Percentiles rank a stretch among this genome's conserved stretches.
phyloP scores from a whole-genome alignment of 495 filamentous ascomycete species.

The Neurospora sp. region DNA sequence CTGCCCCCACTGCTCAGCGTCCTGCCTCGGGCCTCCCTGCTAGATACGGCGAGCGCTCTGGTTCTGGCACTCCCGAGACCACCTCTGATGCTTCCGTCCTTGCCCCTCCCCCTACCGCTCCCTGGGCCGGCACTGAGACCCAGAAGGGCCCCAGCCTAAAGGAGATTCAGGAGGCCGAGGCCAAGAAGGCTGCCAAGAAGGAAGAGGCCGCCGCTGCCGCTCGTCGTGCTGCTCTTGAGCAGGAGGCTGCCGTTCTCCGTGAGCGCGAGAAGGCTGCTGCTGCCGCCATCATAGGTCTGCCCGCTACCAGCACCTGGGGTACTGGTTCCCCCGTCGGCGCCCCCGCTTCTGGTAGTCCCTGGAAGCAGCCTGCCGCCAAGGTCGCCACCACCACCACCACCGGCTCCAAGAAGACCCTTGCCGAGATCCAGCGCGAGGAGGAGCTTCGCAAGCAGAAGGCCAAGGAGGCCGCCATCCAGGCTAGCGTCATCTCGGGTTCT shows the following conservation, averaged over 20 bases:
- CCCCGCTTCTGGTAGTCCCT: conserved; percentile 47
- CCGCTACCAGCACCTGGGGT: conserved; percentile 86
- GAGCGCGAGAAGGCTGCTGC: conserved; percentile 54
- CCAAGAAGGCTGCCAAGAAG: conserved; percentile 81
- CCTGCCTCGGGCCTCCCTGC: conserved; percentile 76
- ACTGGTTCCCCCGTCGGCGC: conserved; percentile 52
- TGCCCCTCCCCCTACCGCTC: conserved; percentile 61
- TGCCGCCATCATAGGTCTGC: conserved; percentile 60
- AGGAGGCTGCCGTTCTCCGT: conserved; percentile 52
- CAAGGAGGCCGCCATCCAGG: conserved; percentile 41
- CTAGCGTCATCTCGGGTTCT: conserved; percentile 37
- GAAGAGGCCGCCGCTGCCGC: conserved; percentile 76
- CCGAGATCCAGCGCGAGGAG: conserved; percentile 95
- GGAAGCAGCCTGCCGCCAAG: conserved; percentile 46
- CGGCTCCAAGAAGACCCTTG: conserved; percentile 73
- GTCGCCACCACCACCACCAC: conserved; percentile 23
- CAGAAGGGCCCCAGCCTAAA: conserved; percentile 87
- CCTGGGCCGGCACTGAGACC: conserved; percentile 70
- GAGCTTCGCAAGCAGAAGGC: conserved; percentile 77
- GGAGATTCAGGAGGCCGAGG: conserved; percentile 94
- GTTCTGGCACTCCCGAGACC: conserved; percentile 60
- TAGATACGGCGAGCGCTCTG: conserved; percentile 59
- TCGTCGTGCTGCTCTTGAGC: conserved; percentile 64
- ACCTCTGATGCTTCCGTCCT: conserved; percentile 27
- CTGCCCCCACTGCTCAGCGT: conserved; percentile 78